A percentile compares a stretch with the other conserved stretches of the same genome.
Conservation (phyloP, 768 basidiomycete species). For the Russula sp. region DNA sequence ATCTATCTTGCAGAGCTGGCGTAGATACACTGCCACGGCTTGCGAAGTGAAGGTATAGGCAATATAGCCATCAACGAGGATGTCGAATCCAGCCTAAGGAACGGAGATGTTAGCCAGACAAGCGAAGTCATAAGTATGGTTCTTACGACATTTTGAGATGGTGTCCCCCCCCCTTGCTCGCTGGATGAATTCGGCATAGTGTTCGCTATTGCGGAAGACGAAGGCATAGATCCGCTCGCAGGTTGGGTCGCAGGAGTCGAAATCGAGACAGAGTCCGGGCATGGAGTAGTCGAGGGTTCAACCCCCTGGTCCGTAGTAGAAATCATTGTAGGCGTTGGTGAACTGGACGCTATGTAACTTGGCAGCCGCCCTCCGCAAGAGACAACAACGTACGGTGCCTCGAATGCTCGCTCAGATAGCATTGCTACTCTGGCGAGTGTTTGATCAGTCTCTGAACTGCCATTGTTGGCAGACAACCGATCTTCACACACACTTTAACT, state of each 20-base stretch:
- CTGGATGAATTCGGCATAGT: no score
- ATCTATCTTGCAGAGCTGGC: conserved; percentile 3
- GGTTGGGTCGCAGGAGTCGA: no score
- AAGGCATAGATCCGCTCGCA: no score
- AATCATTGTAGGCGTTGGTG: no score
- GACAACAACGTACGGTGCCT: not conserved
- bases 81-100: not conserved
- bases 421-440: not conserved
- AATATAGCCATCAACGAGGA: conserved; percentile 11
- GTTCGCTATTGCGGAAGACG: no score
- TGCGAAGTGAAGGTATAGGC: conserved; percentile 11
- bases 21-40: not conserved
- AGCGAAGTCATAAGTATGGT: no score
- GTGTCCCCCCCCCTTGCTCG: no score
- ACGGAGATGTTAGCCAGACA: no score
- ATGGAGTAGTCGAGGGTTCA: not conserved
- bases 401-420: not conserved
- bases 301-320: not conserved
- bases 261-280: no score
- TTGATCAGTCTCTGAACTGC: not conserved
- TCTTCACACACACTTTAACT: not conserved
- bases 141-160: no score
- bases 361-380: not conserved
- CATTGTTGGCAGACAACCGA: not conserved
- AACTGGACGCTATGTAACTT: not conserved